These are phyloP conservation scores for Eucalyptus marginata DNA, from an alignment of 345 rosid genomes.

Conservation along the genomic window DNA sequence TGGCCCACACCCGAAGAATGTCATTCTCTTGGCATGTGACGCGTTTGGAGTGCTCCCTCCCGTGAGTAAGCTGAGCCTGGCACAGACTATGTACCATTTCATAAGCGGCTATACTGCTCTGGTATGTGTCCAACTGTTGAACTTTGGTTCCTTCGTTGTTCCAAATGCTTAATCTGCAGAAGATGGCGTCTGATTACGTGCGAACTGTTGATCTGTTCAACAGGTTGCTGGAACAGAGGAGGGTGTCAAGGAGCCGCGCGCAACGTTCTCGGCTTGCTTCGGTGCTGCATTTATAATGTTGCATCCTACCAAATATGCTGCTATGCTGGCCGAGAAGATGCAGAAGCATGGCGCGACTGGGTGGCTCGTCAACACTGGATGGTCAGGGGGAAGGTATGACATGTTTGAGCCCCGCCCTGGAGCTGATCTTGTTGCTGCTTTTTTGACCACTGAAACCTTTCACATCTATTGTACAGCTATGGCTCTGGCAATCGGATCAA, in stretches of 20 bases:
- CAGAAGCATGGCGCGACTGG: conserved; percentile 88
- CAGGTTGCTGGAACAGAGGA: conserved; percentile 97
- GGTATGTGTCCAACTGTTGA: conserved; percentile 12
- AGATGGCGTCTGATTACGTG: background rate
- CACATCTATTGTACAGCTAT: conserved; percentile 23
- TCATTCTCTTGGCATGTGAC: conserved; percentile 87
- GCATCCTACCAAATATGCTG: conserved; percentile 97
- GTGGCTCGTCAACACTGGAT: conserved; percentile 98
- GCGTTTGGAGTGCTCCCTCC: conserved; percentile 99
- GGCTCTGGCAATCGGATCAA: conserved; percentile 83
- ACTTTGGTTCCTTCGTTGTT: background rate
- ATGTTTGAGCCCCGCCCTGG: background rate
- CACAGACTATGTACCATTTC: conserved; percentile 98
- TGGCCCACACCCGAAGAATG: conserved; percentile 88
- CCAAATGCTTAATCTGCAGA: background rate
- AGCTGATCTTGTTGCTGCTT: background rate
- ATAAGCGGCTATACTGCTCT: conserved; percentile 97
- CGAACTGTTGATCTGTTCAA: background rate
- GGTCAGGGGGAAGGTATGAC: conserved; percentile 92
- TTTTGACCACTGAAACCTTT: background rate
- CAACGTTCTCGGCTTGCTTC: conserved; percentile 95
- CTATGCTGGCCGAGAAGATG: conserved; percentile 97
- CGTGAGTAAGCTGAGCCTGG: conserved; percentile 84
- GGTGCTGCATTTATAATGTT: conserved; percentile 98
- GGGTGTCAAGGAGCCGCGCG: conserved; percentile 81